phyloP scores from a whole-genome alignment of 768 basidiomycete species.

The Terana coerulea region DNA sequence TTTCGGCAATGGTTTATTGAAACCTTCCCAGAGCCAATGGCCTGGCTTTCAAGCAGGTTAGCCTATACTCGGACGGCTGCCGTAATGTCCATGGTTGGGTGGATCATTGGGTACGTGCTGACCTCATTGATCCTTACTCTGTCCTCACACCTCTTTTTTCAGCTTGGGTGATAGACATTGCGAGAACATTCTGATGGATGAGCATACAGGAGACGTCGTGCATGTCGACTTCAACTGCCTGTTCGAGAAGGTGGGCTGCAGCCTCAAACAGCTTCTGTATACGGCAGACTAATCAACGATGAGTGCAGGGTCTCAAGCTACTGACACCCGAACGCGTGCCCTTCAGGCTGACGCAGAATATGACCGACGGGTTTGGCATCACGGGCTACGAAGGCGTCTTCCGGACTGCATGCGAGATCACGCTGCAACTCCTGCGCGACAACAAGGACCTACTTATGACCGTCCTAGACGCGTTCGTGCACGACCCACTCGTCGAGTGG shows the following conservation, averaged over 20 bases:
- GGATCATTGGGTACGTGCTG: conserved; percentile 80
- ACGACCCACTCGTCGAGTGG: conserved; percentile 97
- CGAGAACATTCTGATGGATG: conserved; percentile 94
- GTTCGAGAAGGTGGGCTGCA: conserved; percentile 79
- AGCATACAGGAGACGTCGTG: conserved; percentile 82
- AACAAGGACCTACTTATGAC: conserved; percentile 94
- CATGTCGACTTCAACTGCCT: conserved; percentile 99
- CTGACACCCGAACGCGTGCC: conserved; percentile 91
- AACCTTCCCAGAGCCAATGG: conserved; percentile 94
- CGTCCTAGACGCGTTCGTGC: conserved; percentile 93
- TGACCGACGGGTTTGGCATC: conserved; percentile 89
- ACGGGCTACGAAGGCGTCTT: conserved; percentile 94
- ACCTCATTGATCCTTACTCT: neutral
- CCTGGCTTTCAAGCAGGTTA: conserved; percentile 89
- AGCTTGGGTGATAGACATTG: conserved; percentile 98
- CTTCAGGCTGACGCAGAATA: conserved; percentile 90
- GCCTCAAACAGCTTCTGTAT: neutral
- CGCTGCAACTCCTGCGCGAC: conserved; percentile 78
- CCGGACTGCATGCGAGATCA: conserved; percentile 87
- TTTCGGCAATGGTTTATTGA: conserved; percentile 98
- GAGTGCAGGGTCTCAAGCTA: conserved; percentile 66
- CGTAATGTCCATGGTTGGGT: conserved; percentile 99
- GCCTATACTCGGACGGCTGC: conserved; percentile 86
- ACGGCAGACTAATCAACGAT: neutral
- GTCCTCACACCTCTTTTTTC: neutral